Evolutionary conservation across 2,329 filamentous ascomycete species (phyloP), one percentile per base, ranked within the genome.

Genomic region (Fusarium neocosmosporiellum): DNA sequence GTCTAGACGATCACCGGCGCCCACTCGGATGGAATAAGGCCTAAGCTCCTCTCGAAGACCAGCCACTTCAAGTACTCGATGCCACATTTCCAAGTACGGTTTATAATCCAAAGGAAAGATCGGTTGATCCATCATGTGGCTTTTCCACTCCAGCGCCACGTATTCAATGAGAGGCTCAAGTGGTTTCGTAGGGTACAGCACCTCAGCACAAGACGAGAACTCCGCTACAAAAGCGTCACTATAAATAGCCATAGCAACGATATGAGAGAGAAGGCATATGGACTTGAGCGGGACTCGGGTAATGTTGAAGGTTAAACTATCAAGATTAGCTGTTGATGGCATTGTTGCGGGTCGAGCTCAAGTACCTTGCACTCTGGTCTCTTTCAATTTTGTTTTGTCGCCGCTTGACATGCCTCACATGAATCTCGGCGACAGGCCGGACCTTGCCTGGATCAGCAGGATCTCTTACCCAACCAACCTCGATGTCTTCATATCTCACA

Each of bases 211-310:
- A 18, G 37, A 46, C 33, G 11, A n/a, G 18, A 46, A 60, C 27
- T 36, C 31, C 22, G 20, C 36, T 14, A 6, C 11, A 18, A 60
- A 60, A 24, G 58, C 41, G 16, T 13, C 13, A 29, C 37, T 46
- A 3, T 33, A 34, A n/a, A 60, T 33, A 6, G 58, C 58, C 18
- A 34, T 34, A 4, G 18, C 43, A 18, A 60, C n/a, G 33, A 60
- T 46, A 3, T 46, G 29, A 24, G 58, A 46, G 24, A 60, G 41
- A n/a, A 60, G 41, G 31, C 29, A 60, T 20, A 60, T 29, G 33
- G 39, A 41, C 39, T 46, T 60, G 8, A 46, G 16, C 29, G 58
- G 58, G 41, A 60, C 58, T 29, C 58, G n/a, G 39, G 58, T 60
- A 5, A 60, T 60, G 41, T 41, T 31, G 18, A 60, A 60, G 16